These are phyloP conservation scores for Cenchrus americanus DNA, from an alignment of 176 grass and related monocot genomes.

Conservation along the genomic window DNA sequence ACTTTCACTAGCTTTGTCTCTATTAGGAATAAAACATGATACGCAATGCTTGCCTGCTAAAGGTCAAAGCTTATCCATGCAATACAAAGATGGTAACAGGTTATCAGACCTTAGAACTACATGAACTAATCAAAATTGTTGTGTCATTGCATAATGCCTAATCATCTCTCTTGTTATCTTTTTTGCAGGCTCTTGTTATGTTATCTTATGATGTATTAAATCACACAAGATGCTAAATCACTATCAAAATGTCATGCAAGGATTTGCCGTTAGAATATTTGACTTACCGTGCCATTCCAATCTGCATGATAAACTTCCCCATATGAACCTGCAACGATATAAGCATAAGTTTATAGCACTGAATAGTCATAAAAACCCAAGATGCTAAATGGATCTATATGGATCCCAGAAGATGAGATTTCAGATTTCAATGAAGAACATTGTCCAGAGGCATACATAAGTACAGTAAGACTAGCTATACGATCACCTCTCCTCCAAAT, in stretches of 20 bases:
- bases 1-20: background rate
- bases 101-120: constrained; percentile 18
- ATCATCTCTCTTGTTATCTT: too few species aligned
- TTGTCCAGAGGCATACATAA: too few species aligned
- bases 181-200: background rate
- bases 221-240: background rate
- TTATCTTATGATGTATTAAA: constrained; percentile 1
- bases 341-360: constrained; percentile 19
- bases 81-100: constrained; percentile 4
- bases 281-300: constrained; percentile 97
- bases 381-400: too few species aligned
- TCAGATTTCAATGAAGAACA: too few species aligned
- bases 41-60: background rate
- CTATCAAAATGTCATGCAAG: constrained; percentile 21
- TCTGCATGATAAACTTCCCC: constrained; percentile 76
- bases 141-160: background rate
- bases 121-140: constrained; percentile 9
- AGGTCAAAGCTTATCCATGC: constrained; percentile 4
- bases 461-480: too few species aligned
- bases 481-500: too few species aligned
- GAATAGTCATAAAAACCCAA: constrained; percentile 26
- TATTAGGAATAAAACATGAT: constrained; percentile 15
- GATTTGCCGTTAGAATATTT: constrained; percentile 30
- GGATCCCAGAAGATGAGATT: too few species aligned
- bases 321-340: constrained; percentile 27